Evolutionary conservation across 805 yeast species (phyloP).

Genomic region (Yarrowia sp.): DNA sequence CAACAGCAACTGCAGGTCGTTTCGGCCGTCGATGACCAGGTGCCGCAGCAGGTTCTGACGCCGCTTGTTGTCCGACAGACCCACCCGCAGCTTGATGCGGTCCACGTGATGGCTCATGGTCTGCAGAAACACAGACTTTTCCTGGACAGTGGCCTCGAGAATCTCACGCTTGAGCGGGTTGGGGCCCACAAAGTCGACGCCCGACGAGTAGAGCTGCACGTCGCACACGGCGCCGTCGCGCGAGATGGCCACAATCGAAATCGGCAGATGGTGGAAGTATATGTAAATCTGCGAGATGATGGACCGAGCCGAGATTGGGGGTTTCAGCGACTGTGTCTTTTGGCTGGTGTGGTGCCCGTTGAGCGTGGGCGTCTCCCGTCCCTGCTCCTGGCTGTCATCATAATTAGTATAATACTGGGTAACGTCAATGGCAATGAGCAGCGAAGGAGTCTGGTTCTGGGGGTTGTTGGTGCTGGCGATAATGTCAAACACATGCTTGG

Average conservation of each 20-base stretch:
- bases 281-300: slow-evolving; percentile 35
- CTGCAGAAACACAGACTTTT: slow-evolving; percentile 10
- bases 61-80: slow-evolving; percentile 33
- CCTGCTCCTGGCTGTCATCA: neutral
- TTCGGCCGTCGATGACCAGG: slow-evolving; percentile 25
- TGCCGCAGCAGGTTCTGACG: slow-evolving; percentile 38
- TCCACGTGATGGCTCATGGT: slow-evolving; percentile 25
- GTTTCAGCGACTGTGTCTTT: neutral
- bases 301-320: slow-evolving; percentile 35
- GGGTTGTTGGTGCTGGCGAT: slow-evolving; percentile 25
- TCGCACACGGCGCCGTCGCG: slow-evolving; percentile 22
- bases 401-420: slow-evolving; percentile 23
- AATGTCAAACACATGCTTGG: slow-evolving; percentile 23
- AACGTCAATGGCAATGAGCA: slow-evolving; percentile 30
- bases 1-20: slow-evolving; percentile 30
- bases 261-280: slow-evolving; percentile 37
- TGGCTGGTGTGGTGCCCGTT: slow-evolving; percentile 1
- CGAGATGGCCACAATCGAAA: slow-evolving; percentile 32
- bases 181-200: slow-evolving; percentile 38
- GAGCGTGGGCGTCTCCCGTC: slow-evolving; percentile 3
- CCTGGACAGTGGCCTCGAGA: slow-evolving; percentile 20
- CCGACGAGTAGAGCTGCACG: slow-evolving; percentile 32
- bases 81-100: slow-evolving; percentile 36
- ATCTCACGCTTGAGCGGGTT: slow-evolving; percentile 32
- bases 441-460: slow-evolving; percentile 6